A percentile compares a stretch with the other conserved stretches of the same genome.
phyloP scores from a whole-genome alignment of 1,284 basidiomycete genomes.

The Heterobasidion parviporum region DNA sequence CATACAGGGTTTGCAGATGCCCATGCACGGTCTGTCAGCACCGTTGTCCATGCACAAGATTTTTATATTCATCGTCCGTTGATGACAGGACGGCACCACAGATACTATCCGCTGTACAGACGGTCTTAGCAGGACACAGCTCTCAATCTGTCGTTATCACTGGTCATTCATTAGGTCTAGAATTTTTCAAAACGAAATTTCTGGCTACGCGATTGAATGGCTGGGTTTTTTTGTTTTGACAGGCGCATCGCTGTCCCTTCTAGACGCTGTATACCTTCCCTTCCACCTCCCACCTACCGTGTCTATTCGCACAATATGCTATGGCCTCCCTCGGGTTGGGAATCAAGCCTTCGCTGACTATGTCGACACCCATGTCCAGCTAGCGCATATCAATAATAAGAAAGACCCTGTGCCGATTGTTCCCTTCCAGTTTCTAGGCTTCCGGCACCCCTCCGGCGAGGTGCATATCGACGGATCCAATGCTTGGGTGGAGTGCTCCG shows the following conservation, averaged over 20 bases:
- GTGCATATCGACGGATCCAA: constrained; percentile 24
- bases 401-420: constrained; percentile 31
- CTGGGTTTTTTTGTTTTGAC: constrained; percentile 26
- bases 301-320: constrained; percentile 21
- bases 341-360: constrained; percentile 23
- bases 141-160: constrained; percentile 20
- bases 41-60: constrained; percentile 26
- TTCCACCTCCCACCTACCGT: constrained; percentile 24
- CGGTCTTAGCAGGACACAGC: background rate
- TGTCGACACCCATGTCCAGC: constrained; percentile 26
- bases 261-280: constrained; percentile 34
- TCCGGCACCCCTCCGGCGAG: constrained; percentile 27
- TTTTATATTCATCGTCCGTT: constrained; percentile 22
- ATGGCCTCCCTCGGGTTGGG: constrained; percentile 26
- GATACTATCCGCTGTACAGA: constrained; percentile 3
- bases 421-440: constrained; percentile 30
- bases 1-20: constrained; percentile 43
- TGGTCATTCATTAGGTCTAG: constrained; percentile 34
- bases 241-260: constrained; percentile 39
- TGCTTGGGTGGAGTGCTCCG: constrained; percentile 23
- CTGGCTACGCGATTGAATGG: constrained; percentile 25
- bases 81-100: constrained; percentile 29
- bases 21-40: constrained; percentile 26
- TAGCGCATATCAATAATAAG: constrained; percentile 29
- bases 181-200: constrained; percentile 29